Conservation (phyloP, 176 grass and related monocot species). For the Eragrostis nindensis region DNA sequence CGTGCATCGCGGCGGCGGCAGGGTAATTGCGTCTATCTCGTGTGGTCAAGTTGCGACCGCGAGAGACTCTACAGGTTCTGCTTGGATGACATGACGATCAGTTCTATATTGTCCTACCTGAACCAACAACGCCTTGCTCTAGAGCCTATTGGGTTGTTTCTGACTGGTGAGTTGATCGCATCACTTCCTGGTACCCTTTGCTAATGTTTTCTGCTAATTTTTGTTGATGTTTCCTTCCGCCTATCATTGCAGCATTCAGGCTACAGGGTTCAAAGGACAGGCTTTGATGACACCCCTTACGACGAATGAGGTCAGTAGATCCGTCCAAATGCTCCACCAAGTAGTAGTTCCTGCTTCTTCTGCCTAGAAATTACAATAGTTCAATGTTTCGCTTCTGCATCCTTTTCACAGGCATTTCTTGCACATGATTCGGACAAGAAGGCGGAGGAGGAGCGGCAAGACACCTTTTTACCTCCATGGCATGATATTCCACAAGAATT, state of each 20-base stretch:
- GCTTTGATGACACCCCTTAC: too few relatives aligned
- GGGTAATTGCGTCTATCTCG: background rate
- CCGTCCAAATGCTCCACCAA: too few relatives aligned
- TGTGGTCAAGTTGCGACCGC: background rate
- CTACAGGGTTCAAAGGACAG: too few relatives aligned
- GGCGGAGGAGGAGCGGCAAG: background rate
- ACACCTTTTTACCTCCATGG: slow-evolving; percentile 4
- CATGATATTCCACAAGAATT: slow-evolving; percentile 27
- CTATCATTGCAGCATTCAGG: too few relatives aligned
- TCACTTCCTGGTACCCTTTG: too few relatives aligned
- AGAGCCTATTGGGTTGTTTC: background rate
- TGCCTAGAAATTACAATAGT: too few relatives aligned
- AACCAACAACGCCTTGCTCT: background rate
- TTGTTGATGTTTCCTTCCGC: too few relatives aligned
- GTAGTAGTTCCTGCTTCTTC: too few relatives aligned
- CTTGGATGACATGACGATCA: slow-evolving; percentile 9
- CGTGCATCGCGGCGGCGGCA: background rate
- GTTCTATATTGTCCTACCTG: background rate
- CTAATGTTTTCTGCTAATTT: too few relatives aligned
- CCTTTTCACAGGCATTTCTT: too few relatives aligned
- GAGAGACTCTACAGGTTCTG: slow-evolving; percentile 24
- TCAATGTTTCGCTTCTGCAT: too few relatives aligned
- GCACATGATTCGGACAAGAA: background rate
- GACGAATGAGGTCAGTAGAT: too few relatives aligned
- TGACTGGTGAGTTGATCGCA: background rate